Base-by-base conservation (phyloP, 2,329 filamentous ascomycete species). In the Aspergillus felis region DNA sequence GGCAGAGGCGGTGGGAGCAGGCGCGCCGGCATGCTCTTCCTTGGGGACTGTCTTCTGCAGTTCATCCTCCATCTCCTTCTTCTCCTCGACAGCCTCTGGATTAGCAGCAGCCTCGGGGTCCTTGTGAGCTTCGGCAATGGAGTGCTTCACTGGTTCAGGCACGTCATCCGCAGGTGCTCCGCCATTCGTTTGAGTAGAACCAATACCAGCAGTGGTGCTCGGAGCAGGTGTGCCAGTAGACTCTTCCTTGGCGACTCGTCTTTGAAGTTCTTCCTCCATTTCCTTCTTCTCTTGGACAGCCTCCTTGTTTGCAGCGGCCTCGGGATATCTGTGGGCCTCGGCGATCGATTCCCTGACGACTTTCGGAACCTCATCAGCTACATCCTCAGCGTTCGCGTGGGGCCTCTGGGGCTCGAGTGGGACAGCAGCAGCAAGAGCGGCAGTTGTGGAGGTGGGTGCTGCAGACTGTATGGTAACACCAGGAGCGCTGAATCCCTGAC, bases 221-320 rank as follows among this genome's bases (percentile, higher is more conserved):
- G 41, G 41, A 20, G 41, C 74, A 1, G 76, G 75, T 38, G 68
- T 59, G 7, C 75, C 76, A n/a, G 66, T 61, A 3, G 69, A 72
- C n/a, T 77, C 69, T 17, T 70, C 66, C 5, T 68, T 58, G 0
- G 64, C 64, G 10, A 79, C 69, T 49, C 73, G 74, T 57, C 84
- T 81, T 50, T 92, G 78, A 8, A 95, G 80, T 76, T 96, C 88
- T 27, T 84, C 74, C 78, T 95, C 91, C 4, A 92, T 81, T 9
- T 79, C 81, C 71, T 84, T 85, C 83, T 94, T 94, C 66, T 92
- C 89, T 61, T 83, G 77, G 6, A 94, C 89, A 20, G 87, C 88
- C 55, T 81, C 81, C 1, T 84, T 78, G 73, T 86, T 88, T 55
- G 83, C 82, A 38, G 88, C 84, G 35, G 90, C 90, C 75, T 94